Percentiles rank a stretch among this genome's conserved stretches.
phyloP scores from a whole-genome alignment of 2,329 filamentous ascomycete genomes.

The Apiospora aurea region DNA sequence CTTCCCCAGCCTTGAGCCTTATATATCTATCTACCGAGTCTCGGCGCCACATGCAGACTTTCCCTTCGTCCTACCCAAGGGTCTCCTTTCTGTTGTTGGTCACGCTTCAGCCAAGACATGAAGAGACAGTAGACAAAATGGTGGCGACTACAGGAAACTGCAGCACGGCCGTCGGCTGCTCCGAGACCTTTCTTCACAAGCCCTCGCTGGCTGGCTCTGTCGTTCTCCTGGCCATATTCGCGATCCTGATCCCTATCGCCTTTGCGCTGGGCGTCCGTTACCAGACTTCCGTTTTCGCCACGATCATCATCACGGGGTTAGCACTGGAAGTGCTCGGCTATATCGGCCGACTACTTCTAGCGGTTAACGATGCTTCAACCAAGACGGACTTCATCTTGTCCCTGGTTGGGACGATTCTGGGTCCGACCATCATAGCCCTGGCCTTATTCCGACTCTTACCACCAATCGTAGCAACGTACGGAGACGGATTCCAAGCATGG shows the following conservation, averaged over 20 bases:
- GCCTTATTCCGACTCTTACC: slow-evolving; percentile 55
- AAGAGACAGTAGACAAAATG: neutral
- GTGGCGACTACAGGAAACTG: slow-evolving; percentile 23
- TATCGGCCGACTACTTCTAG: slow-evolving; percentile 52
- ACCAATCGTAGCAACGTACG: slow-evolving; percentile 55
- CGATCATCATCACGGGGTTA: slow-evolving; percentile 49
- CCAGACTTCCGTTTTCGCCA: slow-evolving; percentile 50
- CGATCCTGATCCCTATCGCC: slow-evolving; percentile 46
- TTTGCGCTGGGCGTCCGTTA: slow-evolving; percentile 49
- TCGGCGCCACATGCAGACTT: slow-evolving; percentile 7
- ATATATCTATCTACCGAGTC: slow-evolving; percentile 20
- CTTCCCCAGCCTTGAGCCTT: slow-evolving; percentile 1
- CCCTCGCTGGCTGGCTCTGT: slow-evolving; percentile 49
- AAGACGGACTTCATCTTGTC: slow-evolving; percentile 50
- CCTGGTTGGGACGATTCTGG: slow-evolving; percentile 55
- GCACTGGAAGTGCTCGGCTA: slow-evolving; percentile 55
- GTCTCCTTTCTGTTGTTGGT: neutral
- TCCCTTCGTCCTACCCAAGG: neutral
- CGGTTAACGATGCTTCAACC: slow-evolving; percentile 40
- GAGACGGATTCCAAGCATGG: slow-evolving; percentile 49
- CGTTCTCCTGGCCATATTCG: slow-evolving; percentile 49
- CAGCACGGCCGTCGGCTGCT: slow-evolving; percentile 9
- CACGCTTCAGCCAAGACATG: slow-evolving; percentile 9
- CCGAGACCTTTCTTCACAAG: slow-evolving; percentile 33
- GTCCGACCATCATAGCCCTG: slow-evolving; percentile 53